A percentile compares a stretch with the other conserved stretches of the same genome.
These are phyloP conservation scores for Infundibulicybe gibba DNA, from an alignment of 768 basidiomycete species.

Conservation along the genomic window DNA sequence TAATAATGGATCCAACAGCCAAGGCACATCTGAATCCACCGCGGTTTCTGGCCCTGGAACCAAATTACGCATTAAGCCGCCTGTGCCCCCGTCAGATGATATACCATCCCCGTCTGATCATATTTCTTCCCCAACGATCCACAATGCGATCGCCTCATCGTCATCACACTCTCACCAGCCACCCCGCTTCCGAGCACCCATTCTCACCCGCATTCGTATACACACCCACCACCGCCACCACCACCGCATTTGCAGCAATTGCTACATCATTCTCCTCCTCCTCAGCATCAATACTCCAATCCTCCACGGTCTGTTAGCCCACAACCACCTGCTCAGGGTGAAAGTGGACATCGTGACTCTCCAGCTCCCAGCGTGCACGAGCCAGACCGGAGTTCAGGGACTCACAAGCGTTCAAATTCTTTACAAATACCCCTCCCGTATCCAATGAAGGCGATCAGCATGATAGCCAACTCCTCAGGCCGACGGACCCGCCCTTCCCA, in stretches of 20 bases:
- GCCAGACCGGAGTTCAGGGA: no score
- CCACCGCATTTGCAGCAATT: constrained; percentile 7
- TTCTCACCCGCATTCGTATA: constrained; percentile 13
- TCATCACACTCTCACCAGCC: constrained; percentile 9
- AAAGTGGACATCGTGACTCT: neutral
- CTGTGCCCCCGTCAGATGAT: constrained; percentile 21
- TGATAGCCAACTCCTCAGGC: constrained; percentile 1
- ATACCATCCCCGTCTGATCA: constrained; percentile 9
- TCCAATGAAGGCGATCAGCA: constrained; percentile 1
- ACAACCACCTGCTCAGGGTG: neutral
- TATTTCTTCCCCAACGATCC: constrained; percentile 19
- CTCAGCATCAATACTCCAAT: neutral
- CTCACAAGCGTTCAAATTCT: no score
- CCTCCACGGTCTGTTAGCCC: neutral
- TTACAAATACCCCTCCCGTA: no score
- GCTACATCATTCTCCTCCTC: no score
- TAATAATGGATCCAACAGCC: constrained; percentile 4
- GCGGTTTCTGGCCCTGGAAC: constrained; percentile 46
- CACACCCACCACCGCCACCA: constrained; percentile 9
- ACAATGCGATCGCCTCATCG: constrained; percentile 6
- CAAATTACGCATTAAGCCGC: constrained; percentile 46
- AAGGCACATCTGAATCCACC: constrained; percentile 22
- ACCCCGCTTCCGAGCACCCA: constrained; percentile 10
- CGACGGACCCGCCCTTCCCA: neutral
- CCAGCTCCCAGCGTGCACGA: no score